These are phyloP conservation scores for Chaetoceros tenuissimus DNA, from an alignment of 108 stramenopile species.

Conservation along the genomic window DNA sequence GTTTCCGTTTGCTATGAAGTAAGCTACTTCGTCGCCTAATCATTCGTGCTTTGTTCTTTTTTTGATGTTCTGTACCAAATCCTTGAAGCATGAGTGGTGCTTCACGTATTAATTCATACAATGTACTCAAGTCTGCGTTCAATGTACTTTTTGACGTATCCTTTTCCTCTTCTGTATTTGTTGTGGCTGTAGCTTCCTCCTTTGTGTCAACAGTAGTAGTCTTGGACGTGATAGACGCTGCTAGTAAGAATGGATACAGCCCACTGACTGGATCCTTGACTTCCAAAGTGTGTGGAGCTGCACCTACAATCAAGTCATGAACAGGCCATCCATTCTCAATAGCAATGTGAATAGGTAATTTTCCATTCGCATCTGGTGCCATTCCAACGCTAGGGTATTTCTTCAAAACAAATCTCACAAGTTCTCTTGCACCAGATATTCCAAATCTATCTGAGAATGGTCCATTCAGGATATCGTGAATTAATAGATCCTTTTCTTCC, in stretches of 20 bases:
- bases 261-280: constrained; percentile 9
- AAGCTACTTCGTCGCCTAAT: too few species aligned
- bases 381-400: constrained; percentile 9
- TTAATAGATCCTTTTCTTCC: background rate
- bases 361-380: constrained; percentile 20
- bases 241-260: constrained; percentile 23
- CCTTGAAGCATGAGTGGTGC: background rate
- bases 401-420: constrained; percentile 22
- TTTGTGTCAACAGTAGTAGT: background rate
- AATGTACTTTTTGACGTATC: background rate
- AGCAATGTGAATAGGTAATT: constrained; percentile 42
- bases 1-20: too few species aligned
- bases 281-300: constrained; percentile 18
- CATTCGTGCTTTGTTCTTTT: too few species aligned
- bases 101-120: constrained; percentile 3
- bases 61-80: background rate
- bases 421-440: constrained; percentile 26
- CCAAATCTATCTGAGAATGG: constrained; percentile 23
- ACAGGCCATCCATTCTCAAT: constrained; percentile 60
- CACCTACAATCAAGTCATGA: constrained; percentile 28
- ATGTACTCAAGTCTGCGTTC: background rate
- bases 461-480: constrained; percentile 28
- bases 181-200: background rate
- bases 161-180: background rate
- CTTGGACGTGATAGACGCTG: constrained; percentile 2